These are phyloP conservation scores for Saccharum officinarum DNA, from an alignment of 176 grass and related monocot genomes.

Conservation along the genomic window DNA sequence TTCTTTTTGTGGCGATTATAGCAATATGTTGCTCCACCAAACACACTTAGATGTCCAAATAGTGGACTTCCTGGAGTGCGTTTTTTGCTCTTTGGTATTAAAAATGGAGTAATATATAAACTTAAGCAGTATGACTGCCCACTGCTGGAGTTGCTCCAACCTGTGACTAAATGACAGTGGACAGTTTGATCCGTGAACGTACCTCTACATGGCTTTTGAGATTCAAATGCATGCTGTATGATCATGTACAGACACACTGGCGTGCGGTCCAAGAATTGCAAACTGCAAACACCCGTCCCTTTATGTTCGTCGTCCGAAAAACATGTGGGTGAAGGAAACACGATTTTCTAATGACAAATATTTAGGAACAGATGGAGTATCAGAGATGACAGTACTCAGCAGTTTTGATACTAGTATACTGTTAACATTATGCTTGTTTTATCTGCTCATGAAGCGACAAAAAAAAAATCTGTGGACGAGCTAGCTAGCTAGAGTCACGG, in stretches of 20 bases:
- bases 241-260: background rate
- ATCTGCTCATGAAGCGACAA: background rate
- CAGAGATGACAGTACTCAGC: background rate
- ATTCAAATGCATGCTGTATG: background rate
- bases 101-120: no score
- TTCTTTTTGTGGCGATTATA: no score
- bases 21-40: no score
- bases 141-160: no score
- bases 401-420: background rate
- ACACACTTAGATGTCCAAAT: no score
- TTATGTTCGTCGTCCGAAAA: no score
- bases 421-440: background rate
- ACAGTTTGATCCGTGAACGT: background rate
- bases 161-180: background rate
- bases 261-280: background rate
- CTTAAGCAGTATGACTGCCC: no score
- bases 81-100: no score
- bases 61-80: no score
- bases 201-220: background rate
- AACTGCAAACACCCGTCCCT: background rate
- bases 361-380: no score
- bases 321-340: no score
- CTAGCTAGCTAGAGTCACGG: background rate
- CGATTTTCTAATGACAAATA: no score
- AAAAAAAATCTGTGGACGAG: background rate